phyloP scores from a whole-genome alignment of 2,329 filamentous ascomycete species.

The Aspergillus tanneri region DNA sequence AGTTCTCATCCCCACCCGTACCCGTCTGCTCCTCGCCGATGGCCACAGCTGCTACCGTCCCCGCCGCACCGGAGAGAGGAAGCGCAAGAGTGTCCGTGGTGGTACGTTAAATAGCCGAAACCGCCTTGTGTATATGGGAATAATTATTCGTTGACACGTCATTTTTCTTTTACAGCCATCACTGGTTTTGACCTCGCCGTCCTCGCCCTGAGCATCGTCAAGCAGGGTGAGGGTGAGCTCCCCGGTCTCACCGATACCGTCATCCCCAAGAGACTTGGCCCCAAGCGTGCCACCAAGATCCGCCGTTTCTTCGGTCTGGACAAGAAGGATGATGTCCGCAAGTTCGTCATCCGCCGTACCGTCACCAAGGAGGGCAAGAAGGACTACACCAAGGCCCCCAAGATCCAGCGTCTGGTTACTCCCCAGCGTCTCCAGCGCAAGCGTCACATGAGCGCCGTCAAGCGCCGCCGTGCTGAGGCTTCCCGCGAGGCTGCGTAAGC shows the following conservation, averaged over 20 bases:
- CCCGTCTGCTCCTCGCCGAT: slow-evolving; percentile 90
- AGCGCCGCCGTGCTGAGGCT: slow-evolving; percentile 95
- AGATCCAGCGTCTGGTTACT: slow-evolving; percentile 99
- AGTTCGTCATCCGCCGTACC: slow-evolving; percentile 99
- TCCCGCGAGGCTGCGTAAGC: slow-evolving; percentile 98
- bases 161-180: slow-evolving; percentile 63
- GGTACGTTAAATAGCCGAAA: slow-evolving; percentile 28
- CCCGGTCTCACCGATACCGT: slow-evolving; percentile 96
- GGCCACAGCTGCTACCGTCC: slow-evolving; percentile 99
- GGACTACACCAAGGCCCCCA: slow-evolving; percentile 99
- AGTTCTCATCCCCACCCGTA: slow-evolving; percentile 92
- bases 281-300: slow-evolving; percentile 99
- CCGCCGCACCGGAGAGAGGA: slow-evolving; percentile 96
- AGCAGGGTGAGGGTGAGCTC: slow-evolving; percentile 94
- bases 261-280: slow-evolving; percentile 97
- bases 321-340: slow-evolving; percentile 99
- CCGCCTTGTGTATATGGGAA: background rate
- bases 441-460: slow-evolving; percentile 95
- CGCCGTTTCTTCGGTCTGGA: slow-evolving; percentile 98
- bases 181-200: slow-evolving; percentile 94
- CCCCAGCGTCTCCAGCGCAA: slow-evolving; percentile 99
- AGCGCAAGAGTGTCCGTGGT: slow-evolving; percentile 98
- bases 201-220: slow-evolving; percentile 90
- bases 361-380: slow-evolving; percentile 95
- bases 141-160: slow-evolving; percentile 15